phyloP scores from a whole-genome alignment of 345 rosid genomes.

The Crucihimalaya himalaica region DNA sequence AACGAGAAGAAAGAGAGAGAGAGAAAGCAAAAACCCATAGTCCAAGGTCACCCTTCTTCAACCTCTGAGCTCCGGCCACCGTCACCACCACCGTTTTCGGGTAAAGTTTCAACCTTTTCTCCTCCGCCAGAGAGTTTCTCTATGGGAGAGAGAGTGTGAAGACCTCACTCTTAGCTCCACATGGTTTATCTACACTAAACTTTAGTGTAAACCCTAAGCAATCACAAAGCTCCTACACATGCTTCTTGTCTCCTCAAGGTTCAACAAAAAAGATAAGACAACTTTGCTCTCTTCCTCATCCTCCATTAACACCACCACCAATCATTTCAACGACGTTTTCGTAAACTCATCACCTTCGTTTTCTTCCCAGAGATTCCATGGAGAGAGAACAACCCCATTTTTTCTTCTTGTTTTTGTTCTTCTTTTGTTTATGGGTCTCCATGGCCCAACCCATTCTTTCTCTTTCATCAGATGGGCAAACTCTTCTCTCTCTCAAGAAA shows the following conservation, averaged over 20 bases:
- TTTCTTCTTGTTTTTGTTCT: constrained; percentile 42
- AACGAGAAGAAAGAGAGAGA: constrained; percentile 34
- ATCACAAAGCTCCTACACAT: constrained; percentile 47
- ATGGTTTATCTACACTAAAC: constrained; percentile 50
- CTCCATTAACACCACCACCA: constrained; percentile 9
- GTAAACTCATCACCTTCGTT: not conserved
- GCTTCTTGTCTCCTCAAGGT: constrained; percentile 55
- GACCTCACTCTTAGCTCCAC: constrained; percentile 45
- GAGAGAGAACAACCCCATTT: constrained; percentile 41
- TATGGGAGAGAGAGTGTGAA: constrained; percentile 32
- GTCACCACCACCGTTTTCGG: not conserved
- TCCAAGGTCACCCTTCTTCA: constrained; percentile 33
- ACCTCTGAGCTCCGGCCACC: constrained; percentile 32
- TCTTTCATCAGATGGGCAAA: constrained; percentile 80
- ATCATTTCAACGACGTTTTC: constrained; percentile 17
- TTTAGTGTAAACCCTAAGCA: constrained; percentile 60
- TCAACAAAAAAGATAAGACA: constrained; percentile 31
- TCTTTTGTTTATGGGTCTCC: constrained; percentile 43
- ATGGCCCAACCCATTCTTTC: constrained; percentile 42
- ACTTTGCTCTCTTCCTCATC: constrained; percentile 27
- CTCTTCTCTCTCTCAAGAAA: constrained; percentile 59
- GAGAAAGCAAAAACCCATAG: constrained; percentile 25
- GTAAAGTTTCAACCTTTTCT: constrained; percentile 18
- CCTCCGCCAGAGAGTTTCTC: constrained; percentile 30
- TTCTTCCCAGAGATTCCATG: constrained; percentile 40